Evolutionary conservation across 2,329 filamentous ascomycete genomes (phyloP), one percentile per base, ranked within the genome.

Genomic region (Calycina marina): DNA sequence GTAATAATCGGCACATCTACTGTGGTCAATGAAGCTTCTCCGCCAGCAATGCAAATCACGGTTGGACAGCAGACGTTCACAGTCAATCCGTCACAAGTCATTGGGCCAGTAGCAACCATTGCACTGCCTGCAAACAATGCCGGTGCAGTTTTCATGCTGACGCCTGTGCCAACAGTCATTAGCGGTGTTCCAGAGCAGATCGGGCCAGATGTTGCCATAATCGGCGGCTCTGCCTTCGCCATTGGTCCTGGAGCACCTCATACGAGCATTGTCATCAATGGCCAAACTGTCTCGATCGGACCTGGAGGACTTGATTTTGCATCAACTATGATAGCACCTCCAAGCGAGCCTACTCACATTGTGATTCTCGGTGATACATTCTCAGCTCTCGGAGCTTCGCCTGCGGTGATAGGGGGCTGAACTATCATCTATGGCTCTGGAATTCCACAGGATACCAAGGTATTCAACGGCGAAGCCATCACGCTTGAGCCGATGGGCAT

Each of bases 51-150:
- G 25, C 38, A 35, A 4, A 31, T 53, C 13, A 45, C 46, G 4
- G 39, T 40, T 22, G 40, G 36, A 6, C 41, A 42, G 8, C 38
- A 50, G 28, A 38, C 39, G 5, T 50, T 50, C 20, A 46, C 45
- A 3, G 31, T 54, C 6, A 38, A 44, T 18, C 42, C 48, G 11
- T 43, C 41, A 17, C 35, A 46, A 27, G 37, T 53, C 5, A 35
- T 45, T 24, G 45, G 38, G 16, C 40, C 41, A 13, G 39, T 38
- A 5, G 35, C 42, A 6, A 34, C 37, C 4, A 28, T 53, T 8
- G 25, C 35, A 11, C 36, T 49, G 27, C 45, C 44, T 14, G 37
- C 35, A 12, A 29, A 25, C 12, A 35, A 32, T 4, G 30, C 28
- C 4, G 39, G 40, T 15, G 40, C 31, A 9, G 25, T 36, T 11